These are phyloP conservation scores for Blumeria hordei DNA, from an alignment of 2,329 filamentous ascomycete genomes.

Conservation along the genomic window DNA sequence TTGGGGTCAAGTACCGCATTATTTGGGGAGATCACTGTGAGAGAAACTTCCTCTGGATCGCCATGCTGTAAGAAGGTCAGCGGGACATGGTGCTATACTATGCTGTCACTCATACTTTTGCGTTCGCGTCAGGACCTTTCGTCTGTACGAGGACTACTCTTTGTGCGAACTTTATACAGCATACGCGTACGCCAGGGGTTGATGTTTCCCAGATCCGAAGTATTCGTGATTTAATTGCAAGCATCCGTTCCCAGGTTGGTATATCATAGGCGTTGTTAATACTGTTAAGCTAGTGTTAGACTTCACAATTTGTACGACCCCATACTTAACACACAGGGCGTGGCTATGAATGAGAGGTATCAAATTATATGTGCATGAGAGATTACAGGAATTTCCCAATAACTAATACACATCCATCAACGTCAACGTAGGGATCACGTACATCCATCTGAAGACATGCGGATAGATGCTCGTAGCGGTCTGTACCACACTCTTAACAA, in stretches of 20 bases:
- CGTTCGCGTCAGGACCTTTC: slow-evolving; percentile 56
- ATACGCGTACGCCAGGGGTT: slow-evolving; percentile 54
- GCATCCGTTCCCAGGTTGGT: slow-evolving; percentile 69
- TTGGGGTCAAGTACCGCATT: slow-evolving; percentile 59
- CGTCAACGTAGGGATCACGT: slow-evolving; percentile 24
- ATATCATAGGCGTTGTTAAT: slow-evolving; percentile 67
- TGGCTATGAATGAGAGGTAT: too few relatives aligned
- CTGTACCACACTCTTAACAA: slow-evolving; percentile 71
- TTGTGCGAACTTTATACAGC: slow-evolving; percentile 94
- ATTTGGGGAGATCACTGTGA: slow-evolving; percentile 62
- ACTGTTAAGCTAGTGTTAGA: slow-evolving; percentile 24
- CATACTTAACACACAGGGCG: background rate
- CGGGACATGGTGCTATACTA: background rate
- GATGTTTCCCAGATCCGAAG: slow-evolving; percentile 70
- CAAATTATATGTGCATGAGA: too few relatives aligned
- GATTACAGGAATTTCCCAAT: background rate
- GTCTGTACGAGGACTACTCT: slow-evolving; percentile 82
- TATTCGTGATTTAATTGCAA: slow-evolving; percentile 70
- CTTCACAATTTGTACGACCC: slow-evolving; percentile 3
- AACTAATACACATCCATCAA: background rate
- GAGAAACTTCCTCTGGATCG: slow-evolving; percentile 60
- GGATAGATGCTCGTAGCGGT: slow-evolving; percentile 83
- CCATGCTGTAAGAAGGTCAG: slow-evolving; percentile 25
- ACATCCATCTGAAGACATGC: slow-evolving; percentile 82
- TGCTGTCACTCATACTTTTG: slow-evolving; percentile 36